Base-by-base conservation (phyloP, 257 asterid species). In the Solanum lignicaule region DNA sequence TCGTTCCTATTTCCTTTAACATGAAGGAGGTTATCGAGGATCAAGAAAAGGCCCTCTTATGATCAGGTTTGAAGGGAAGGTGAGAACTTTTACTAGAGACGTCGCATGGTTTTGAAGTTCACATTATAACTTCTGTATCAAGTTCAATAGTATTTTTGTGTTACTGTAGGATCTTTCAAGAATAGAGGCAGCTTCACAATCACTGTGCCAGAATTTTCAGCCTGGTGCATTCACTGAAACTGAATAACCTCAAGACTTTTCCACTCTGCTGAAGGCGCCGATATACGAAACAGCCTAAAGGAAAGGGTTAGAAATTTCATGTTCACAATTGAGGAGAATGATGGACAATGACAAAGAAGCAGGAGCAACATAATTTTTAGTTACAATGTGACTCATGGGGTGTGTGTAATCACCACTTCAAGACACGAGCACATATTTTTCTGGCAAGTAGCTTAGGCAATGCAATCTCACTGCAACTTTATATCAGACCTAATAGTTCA, bases 11-110 rank as follows among this genome's bases (percentile, higher is more conserved):
- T 90, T 79, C 76, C 87, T 48, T 88, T 62, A 32, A 84, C 43
- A 32, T 88, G 68, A 82, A 95, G 98, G 98, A 52, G 93, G 92
- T 65, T 91, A 92, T 88, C 98, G 99, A 10, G 83, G 88, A 88
- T 91, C 95, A 68, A 96, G 98, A 89, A 92, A 92, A 36, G 98
- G 96, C 21, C 93, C 94, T 58, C 91, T 96, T 76, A 39, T 95
- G 74, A 87, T 95, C 52, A 91, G 91, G 87, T 90, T 95, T 6
- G 89, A 89, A 89, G 98, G 98, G 83, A 95, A 94, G 95, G 98
- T 94, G 87, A 87, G 75, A 31, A 71, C 87, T 41, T 38, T 15
- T 73, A 82, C 85, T 82, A n/a, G 21, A 48, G 71, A 46, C 5
- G 20, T 10, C 31, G 62, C 68, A 48, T 31, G 43, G 21, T 82